Evolutionary conservation across 2,329 filamentous ascomycete species (phyloP).

Genomic region (Anthostomella pinea): DNA sequence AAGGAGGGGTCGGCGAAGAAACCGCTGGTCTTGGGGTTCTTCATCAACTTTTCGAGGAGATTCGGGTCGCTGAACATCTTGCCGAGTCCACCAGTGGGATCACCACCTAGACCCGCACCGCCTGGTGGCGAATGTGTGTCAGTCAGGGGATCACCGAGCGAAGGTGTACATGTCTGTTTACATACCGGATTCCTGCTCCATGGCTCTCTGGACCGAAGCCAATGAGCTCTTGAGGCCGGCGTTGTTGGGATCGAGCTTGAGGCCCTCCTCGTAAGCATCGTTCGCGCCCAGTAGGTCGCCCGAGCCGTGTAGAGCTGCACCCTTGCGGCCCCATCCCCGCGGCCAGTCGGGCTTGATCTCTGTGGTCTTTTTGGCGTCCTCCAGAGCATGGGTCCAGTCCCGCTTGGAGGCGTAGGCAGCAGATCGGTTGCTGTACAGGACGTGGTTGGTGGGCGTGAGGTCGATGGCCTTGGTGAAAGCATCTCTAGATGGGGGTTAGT

Average conservation of each 20-base stretch:
- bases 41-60: conserved; percentile 83
- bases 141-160: conserved; percentile 5
- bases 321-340: conserved; percentile 94
- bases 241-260: conserved; percentile 89
- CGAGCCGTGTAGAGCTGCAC: conserved; percentile 81
- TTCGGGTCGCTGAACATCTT: conserved; percentile 94
- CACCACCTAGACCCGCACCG: conserved; percentile 49
- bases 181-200: conserved; percentile 66
- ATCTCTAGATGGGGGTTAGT: conserved; percentile 54
- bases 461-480: conserved; percentile 94
- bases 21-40: conserved; percentile 86
- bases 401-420: conserved; percentile 84
- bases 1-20: conserved; percentile 81
- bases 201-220: conserved; percentile 80
- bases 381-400: conserved; percentile 78
- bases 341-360: conserved; percentile 97
- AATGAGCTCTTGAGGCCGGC: conserved; percentile 89
- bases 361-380: conserved; percentile 90
- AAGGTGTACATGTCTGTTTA: not conserved
- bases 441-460: conserved; percentile 85
- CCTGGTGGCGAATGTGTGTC: conserved; percentile 14
- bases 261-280: conserved; percentile 90
- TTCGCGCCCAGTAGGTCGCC: conserved; percentile 82
- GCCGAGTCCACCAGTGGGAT: conserved; percentile 75
- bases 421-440: conserved; percentile 96